Evolutionary conservation across 2,329 filamentous ascomycete genomes (phyloP), one percentile per base, ranked within the genome.

Genomic region (Fusarium armeniacum): DNA sequence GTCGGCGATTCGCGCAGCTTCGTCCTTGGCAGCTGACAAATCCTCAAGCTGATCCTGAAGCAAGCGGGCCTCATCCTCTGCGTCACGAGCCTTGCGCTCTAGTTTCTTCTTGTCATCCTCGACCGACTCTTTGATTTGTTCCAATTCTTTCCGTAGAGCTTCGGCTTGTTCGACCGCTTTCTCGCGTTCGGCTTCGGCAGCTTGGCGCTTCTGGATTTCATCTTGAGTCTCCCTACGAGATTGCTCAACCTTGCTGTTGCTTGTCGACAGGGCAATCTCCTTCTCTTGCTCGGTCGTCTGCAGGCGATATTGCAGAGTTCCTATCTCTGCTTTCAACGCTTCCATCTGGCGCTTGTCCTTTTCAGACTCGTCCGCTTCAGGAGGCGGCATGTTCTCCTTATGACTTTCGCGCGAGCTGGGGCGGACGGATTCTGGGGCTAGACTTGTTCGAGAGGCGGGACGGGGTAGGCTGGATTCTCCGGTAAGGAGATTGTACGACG

Each of bases 261-360:
- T 92, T 66, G 93, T 90, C 18, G 97, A 84, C 12, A 89, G 86
- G 49, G 90, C 84, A 74, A 98, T 87, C 61, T 97, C 93, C 73
- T 92, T 91, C 76, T 98, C 95, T 73, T 97, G 93, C 74, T 95
- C 94, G 55, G 93, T 83, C 20, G 92, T 95, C 75, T 94, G 92
- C 70, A 97, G 86, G 62, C 95, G 93, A 81, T 98, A 99, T 66
- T 90, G 91, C 52, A 98, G 83, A 0, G 93, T 93, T 66, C 94
- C 96, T 43, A 98, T 84, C 79, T 98, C 93, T 3, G 95, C 93
- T 76, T 95, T 94, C 28, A 98, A 85, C 69, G 94, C 91, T 75
- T 98, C 94, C 63, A 86, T 87, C 36, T 83, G 82, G 58, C 81
- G 84, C 50, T 84, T 83, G 75, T 86, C 87, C 46, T 82, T 84